These are phyloP conservation scores for Hibiscus trionum DNA, from an alignment of 345 rosid genomes.

Conservation along the genomic window DNA sequence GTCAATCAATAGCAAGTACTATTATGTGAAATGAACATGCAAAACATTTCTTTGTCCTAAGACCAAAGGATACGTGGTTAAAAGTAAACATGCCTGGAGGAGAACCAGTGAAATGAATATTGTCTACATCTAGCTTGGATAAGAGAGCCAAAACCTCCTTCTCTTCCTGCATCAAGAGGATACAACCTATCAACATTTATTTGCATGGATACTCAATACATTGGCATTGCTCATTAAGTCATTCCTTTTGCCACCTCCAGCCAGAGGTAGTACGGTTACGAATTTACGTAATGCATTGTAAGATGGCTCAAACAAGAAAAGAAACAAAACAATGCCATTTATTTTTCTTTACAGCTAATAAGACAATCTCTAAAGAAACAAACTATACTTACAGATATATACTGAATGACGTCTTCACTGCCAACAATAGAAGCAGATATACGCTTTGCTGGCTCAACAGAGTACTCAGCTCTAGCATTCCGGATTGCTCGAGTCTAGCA, in stretches of 20 bases:
- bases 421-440: constrained; percentile 92
- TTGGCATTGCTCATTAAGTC: neutral
- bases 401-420: constrained; percentile 66
- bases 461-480: constrained; percentile 92
- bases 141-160: constrained; percentile 79
- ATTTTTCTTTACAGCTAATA: neutral
- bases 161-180: constrained; percentile 57
- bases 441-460: constrained; percentile 90
- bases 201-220: neutral
- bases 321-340: neutral
- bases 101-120: constrained; percentile 51
- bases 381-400: constrained; percentile 63
- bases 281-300: neutral
- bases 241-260: neutral
- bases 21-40: neutral
- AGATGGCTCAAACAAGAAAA: neutral
- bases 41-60: constrained; percentile 1
- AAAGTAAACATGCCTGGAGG: constrained; percentile 52
- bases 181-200: neutral
- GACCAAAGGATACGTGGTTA: neutral
- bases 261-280: neutral
- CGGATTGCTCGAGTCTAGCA: constrained; percentile 82
- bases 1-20: neutral
- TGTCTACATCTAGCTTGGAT: constrained; percentile 66
- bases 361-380: neutral